phyloP scores from a whole-genome alignment of 495 filamentous ascomycete species.

The Lophiostoma macrostomum region DNA sequence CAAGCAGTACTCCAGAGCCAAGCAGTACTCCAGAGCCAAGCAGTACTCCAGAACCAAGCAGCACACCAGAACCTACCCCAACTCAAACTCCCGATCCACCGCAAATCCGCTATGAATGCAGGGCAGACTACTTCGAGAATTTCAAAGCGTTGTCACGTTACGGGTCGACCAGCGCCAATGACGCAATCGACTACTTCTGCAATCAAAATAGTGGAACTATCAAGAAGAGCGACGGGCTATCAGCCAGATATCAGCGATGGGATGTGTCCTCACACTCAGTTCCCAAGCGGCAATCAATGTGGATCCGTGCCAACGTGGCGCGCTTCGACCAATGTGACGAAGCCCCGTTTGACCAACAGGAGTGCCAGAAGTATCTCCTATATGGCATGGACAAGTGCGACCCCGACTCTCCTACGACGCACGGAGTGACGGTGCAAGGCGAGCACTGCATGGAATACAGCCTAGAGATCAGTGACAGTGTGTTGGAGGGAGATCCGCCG shows the following conservation, averaged over 20 bases:
- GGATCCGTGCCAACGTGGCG: background rate
- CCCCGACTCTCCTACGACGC: background rate
- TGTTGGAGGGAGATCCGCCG: background rate
- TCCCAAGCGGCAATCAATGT: background rate
- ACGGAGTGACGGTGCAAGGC: background rate
- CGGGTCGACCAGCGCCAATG: too few species aligned
- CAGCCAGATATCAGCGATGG: too few species aligned
- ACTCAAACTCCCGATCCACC: too few species aligned
- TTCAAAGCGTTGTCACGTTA: too few species aligned
- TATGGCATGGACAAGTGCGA: background rate
- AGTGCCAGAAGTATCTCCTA: background rate
- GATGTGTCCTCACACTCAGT: background rate
- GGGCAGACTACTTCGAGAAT: too few species aligned
- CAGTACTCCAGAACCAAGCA: too few species aligned
- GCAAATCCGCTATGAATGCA: too few species aligned
- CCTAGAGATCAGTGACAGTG: background rate
- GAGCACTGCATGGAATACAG: background rate
- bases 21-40: too few species aligned
- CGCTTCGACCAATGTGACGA: background rate
- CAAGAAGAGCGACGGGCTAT: too few species aligned
- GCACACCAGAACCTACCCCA: too few species aligned
- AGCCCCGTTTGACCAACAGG: background rate
- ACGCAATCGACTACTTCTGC: too few species aligned
- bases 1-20: too few species aligned
- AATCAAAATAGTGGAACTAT: constrained; percentile 68